Conservation (phyloP, 306 rosid species). For the Dryas alaskensis region DNA sequence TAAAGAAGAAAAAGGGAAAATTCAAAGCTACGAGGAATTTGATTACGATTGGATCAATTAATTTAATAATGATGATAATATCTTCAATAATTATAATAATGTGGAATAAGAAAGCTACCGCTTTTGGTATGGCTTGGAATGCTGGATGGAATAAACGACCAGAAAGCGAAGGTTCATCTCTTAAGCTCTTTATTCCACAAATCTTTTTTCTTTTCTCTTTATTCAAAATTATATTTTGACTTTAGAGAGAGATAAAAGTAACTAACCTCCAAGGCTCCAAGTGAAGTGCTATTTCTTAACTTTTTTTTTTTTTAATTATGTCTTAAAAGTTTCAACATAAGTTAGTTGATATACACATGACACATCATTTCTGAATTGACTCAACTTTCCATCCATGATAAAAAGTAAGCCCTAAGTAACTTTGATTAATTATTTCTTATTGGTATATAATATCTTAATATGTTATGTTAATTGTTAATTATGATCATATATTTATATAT, state of each 20-base stretch:
- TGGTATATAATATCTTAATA: too few relatives aligned
- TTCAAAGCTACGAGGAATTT: constrained; percentile 13
- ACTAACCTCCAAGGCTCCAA: too few relatives aligned
- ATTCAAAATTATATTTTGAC: neutral
- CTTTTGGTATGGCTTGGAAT: constrained; percentile 13
- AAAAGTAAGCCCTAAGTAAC: too few relatives aligned
- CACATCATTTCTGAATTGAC: neutral
- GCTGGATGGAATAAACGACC: constrained; percentile 1
- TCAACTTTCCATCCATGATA: neutral
- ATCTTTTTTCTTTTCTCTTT: neutral
- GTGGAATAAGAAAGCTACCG: constrained; percentile 10
- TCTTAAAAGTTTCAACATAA: too few relatives aligned
- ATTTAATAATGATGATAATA: constrained; percentile 14
- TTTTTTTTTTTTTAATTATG: too few relatives aligned
- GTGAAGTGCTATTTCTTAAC: too few relatives aligned
- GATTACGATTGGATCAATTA: constrained; percentile 1
- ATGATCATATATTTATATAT: too few relatives aligned
- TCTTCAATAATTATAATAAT: neutral
- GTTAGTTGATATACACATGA: too few relatives aligned
- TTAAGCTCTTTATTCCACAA: neutral
- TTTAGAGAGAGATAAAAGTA: neutral
- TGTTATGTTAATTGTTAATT: too few relatives aligned
- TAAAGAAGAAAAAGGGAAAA: neutral
- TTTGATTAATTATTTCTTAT: too few relatives aligned
- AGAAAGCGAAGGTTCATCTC: neutral